Evolutionary conservation across 1,139 yeast genomes (phyloP).

Genomic region (Pichia sp.): DNA sequence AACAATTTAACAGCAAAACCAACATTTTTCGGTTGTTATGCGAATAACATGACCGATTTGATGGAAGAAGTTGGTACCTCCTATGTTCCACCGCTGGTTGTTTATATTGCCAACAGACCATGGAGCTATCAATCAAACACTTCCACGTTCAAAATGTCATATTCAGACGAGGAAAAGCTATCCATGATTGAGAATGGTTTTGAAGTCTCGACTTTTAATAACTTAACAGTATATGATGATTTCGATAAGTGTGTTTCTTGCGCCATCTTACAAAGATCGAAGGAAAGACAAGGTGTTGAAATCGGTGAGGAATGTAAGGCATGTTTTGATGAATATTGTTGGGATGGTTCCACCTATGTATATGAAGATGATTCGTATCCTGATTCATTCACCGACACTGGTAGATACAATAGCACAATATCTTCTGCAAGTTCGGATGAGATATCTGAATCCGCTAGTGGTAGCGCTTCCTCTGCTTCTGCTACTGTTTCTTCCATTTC

Average conservation of each 20-base stretch:
- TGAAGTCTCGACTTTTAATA: constrained; percentile 65
- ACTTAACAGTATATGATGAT: constrained; percentile 61
- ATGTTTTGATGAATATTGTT: constrained; percentile 74
- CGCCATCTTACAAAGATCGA: constrained; percentile 77
- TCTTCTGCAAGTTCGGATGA: constrained; percentile 2
- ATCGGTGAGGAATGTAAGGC: constrained; percentile 64
- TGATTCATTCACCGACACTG: constrained; percentile 39
- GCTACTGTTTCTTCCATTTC: constrained; percentile 7
- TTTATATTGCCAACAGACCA: constrained; percentile 74
- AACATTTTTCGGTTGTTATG: constrained; percentile 81
- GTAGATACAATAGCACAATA: constrained; percentile 31
- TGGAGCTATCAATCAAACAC: constrained; percentile 61
- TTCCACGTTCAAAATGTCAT: constrained; percentile 62
- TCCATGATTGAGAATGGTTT: constrained; percentile 72
- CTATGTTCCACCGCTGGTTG: constrained; percentile 60
- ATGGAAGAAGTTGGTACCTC: constrained; percentile 25
- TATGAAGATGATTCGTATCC: constrained; percentile 13
- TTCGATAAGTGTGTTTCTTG: constrained; percentile 83
- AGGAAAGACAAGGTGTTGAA: constrained; percentile 58
- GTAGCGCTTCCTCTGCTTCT: constrained; percentile 5
- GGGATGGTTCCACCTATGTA: constrained; percentile 40
- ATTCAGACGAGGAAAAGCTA: constrained; percentile 47
- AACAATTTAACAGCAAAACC: constrained; percentile 59
- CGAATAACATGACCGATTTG: constrained; percentile 51
- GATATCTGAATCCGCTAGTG: constrained; percentile 2